Conservation (phyloP, 768 basidiomycete species). For the Asterophora parasitica region DNA sequence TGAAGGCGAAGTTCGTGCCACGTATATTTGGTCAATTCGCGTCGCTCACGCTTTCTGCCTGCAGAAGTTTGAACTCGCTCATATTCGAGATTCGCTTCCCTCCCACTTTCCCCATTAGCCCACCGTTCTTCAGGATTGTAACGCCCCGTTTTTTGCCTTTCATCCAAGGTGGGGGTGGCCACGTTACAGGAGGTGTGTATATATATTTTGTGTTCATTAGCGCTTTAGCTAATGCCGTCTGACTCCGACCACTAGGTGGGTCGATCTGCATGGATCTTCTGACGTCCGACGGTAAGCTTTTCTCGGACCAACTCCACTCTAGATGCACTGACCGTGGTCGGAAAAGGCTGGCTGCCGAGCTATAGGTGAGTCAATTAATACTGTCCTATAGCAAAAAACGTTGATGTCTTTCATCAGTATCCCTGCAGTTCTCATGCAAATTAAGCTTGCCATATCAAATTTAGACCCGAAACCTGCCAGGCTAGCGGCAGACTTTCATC, state of each 20-base stretch:
- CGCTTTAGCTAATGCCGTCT: not conserved
- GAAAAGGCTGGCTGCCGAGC: constrained; percentile 60
- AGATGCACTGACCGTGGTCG: not conserved
- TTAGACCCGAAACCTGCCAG: constrained; percentile 61
- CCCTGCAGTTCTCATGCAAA: constrained; percentile 54
- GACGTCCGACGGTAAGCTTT: constrained; percentile 50
- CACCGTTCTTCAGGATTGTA: constrained; percentile 74
- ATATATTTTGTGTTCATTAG: not conserved
- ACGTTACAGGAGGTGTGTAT: constrained; percentile 53
- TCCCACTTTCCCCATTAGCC: constrained; percentile 58
- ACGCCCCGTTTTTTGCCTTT: constrained; percentile 72
- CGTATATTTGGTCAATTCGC: not conserved
- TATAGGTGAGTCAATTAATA: constrained; percentile 39
- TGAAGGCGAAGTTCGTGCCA: constrained; percentile 41
- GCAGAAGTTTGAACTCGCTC: constrained; percentile 57
- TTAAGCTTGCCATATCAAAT: constrained; percentile 65
- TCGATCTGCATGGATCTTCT: constrained; percentile 75
- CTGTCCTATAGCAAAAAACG: not conserved
- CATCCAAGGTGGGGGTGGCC: constrained; percentile 64
- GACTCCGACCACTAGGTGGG: constrained; percentile 37
- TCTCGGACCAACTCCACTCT: not conserved
- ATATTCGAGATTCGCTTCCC: constrained; percentile 74
- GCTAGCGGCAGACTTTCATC: constrained; percentile 47
- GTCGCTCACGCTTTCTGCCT: not conserved
- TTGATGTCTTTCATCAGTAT: constrained; percentile 25